Conservation (phyloP, 352 stramenopile genomes). For the Globisporangium echinulatum region DNA sequence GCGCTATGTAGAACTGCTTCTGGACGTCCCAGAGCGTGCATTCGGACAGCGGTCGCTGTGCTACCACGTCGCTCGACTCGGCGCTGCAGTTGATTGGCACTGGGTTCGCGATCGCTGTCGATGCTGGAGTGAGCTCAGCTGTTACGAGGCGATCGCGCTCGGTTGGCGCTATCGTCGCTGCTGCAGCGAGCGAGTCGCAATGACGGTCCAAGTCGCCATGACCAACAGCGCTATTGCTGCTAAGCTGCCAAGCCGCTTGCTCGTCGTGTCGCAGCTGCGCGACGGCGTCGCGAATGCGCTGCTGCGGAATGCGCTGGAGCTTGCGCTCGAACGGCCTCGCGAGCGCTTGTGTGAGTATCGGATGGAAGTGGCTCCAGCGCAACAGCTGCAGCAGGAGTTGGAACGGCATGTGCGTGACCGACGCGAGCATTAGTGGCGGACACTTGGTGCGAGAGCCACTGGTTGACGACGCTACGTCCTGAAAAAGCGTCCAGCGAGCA, state of each 20-base stretch:
- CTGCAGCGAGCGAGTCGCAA: background rate
- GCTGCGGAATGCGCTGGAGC: constrained; percentile 37
- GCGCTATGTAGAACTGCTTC: constrained; percentile 75
- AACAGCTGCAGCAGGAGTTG: constrained; percentile 60
- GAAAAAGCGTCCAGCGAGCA: constrained; percentile 16
- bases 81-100: background rate
- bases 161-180: background rate
- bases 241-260: constrained; percentile 22
- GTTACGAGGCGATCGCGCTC: background rate
- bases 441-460: background rate
- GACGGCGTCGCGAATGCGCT: constrained; percentile 31
- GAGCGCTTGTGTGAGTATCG: constrained; percentile 26
- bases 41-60: constrained; percentile 28
- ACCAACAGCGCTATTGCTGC: constrained; percentile 5
- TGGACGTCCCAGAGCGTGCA: constrained; percentile 67
- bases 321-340: constrained; percentile 44
- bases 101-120: background rate
- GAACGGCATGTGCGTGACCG: constrained; percentile 48
- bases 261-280: constrained; percentile 19
- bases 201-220: background rate
- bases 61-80: background rate
- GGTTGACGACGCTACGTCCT: background rate
- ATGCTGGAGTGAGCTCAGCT: background rate
- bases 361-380: constrained; percentile 71
- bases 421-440: constrained; percentile 25